Conservation (phyloP, 2,329 filamentous ascomycete species). For the Colletotrichum sp. region DNA sequence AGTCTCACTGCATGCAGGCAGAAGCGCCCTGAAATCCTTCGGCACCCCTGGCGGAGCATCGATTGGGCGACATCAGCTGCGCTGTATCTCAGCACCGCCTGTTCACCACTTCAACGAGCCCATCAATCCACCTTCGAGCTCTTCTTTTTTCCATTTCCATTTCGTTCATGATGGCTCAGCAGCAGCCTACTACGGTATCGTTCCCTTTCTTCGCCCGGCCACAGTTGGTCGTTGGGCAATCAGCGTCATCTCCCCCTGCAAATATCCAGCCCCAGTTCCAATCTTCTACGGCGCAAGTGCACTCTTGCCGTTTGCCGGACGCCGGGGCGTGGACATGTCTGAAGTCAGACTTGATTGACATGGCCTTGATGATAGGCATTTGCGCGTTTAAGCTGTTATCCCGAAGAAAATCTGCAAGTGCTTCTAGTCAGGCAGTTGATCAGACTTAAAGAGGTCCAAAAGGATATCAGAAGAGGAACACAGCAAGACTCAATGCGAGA, state of each 20-base stretch:
- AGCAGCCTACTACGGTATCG: neutral
- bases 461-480: neutral
- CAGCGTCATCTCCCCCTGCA: neutral
- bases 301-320: neutral
- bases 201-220: neutral
- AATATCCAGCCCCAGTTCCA: neutral
- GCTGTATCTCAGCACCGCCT: neutral
- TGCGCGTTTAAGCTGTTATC: neutral
- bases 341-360: neutral
- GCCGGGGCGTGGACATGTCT: neutral
- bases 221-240: neutral
- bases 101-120: neutral
- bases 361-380: neutral
- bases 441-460: neutral
- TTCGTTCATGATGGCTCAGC: neutral
- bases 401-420: neutral
- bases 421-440: neutral
- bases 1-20: neutral
- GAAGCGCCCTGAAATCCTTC: neutral
- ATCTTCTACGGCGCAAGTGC: neutral
- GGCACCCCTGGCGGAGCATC: neutral
- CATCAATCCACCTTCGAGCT: neutral
- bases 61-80: neutral
- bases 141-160: neutral
- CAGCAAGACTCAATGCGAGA: no score